These are phyloP conservation scores for Cylindrodendrum hubeiense DNA, from an alignment of 2,329 filamentous ascomycete genomes.

Conservation along the genomic window DNA sequence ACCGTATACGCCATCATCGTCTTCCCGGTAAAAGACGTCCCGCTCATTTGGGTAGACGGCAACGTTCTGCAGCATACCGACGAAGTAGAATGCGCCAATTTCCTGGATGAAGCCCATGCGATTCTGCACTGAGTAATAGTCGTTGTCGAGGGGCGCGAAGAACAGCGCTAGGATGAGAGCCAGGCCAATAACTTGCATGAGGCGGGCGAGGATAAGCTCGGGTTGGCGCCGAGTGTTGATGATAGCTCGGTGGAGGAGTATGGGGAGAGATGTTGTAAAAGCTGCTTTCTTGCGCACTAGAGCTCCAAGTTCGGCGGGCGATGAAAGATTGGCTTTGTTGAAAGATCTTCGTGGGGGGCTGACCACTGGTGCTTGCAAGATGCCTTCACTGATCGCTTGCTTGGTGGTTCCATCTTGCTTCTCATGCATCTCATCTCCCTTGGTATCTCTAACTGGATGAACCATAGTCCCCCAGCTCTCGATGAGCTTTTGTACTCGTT, in stretches of 20 bases:
- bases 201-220: conserved; percentile 71
- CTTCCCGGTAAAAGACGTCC: conserved; percentile 82
- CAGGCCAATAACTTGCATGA: conserved; percentile 75
- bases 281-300: conserved; percentile 73
- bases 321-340: conserved; percentile 64
- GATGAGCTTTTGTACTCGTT: conserved; percentile 72
- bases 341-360: conserved; percentile 54
- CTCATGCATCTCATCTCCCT: conserved; percentile 44
- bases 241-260: conserved; percentile 74
- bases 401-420: not conserved
- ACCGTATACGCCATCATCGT: conserved; percentile 79
- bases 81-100: conserved; percentile 78
- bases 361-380: not conserved
- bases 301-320: conserved; percentile 78
- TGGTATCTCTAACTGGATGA: conserved; percentile 26
- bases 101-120: conserved; percentile 81
- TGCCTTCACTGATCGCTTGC: not conserved
- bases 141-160: conserved; percentile 77
- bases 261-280: conserved; percentile 72
- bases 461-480: conserved; percentile 63
- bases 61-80: conserved; percentile 85
- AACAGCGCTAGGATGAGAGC: conserved; percentile 74
- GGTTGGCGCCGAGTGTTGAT: conserved; percentile 79
- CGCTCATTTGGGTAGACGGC: conserved; percentile 79
- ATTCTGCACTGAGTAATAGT: conserved; percentile 79